Evolutionary conservation across 78 protist species (phyloP).

Genomic region (Dictyostelium discoideum): DNA sequence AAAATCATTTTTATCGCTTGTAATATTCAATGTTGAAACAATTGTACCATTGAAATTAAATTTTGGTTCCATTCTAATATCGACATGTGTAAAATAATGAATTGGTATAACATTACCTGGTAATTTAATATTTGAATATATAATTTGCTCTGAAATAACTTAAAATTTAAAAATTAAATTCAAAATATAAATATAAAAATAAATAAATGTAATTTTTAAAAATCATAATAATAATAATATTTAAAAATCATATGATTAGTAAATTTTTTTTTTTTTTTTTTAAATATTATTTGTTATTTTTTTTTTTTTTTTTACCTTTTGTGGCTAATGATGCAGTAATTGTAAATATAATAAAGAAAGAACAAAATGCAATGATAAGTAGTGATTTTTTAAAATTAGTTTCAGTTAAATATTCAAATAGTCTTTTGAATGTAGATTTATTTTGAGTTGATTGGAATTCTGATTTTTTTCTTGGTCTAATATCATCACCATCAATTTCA

Average conservation of each 20-base stretch:
- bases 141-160: not conserved
- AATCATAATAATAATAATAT: not conserved
- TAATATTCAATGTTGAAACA: constrained; percentile 23
- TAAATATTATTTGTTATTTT: too few relatives aligned
- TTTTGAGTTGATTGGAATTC: not conserved
- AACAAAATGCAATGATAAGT: not conserved
- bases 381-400: constrained; percentile 34
- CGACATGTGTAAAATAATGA: constrained; percentile 52
- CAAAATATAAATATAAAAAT: not conserved
- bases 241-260: not conserved
- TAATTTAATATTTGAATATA: constrained; percentile 36
- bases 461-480: constrained; percentile 2
- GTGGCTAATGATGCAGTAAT: constrained; percentile 3
- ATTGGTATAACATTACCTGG: constrained; percentile 54
- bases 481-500: constrained; percentile 34
- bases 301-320: not conserved
- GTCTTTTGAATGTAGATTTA: not conserved
- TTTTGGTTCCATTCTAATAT: constrained; percentile 6
- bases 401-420: not conserved
- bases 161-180: not conserved
- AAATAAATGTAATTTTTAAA: too few relatives aligned
- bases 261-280: too few relatives aligned
- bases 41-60: constrained; percentile 31
- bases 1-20: not conserved
- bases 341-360: constrained; percentile 17